Percentiles rank a stretch among this genome's conserved stretches.
Conservation (phyloP, 345 rosid genomes). For the Mercurialis annua region DNA sequence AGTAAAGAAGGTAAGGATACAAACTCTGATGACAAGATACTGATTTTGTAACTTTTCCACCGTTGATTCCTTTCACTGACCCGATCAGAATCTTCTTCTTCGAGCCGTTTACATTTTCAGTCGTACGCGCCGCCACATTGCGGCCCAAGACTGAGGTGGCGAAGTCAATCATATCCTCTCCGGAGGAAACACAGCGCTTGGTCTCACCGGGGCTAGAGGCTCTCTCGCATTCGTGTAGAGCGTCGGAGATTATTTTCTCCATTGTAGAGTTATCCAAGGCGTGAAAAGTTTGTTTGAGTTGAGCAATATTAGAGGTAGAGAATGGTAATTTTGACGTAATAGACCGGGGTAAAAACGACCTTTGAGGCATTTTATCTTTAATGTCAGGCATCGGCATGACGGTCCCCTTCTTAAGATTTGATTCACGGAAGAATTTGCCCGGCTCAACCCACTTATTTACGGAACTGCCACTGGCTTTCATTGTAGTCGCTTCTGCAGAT, state of each 20-base stretch:
- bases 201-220: constrained; percentile 67
- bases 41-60: constrained; percentile 63
- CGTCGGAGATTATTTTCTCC: constrained; percentile 47
- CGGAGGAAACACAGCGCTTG: constrained; percentile 77
- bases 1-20: constrained; percentile 74
- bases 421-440: constrained; percentile 81
- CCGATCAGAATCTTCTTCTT: constrained; percentile 54
- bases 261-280: constrained; percentile 61
- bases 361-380: constrained; percentile 77
- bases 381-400: constrained; percentile 86
- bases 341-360: constrained; percentile 80
- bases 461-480: constrained; percentile 30
- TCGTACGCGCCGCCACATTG: constrained; percentile 50
- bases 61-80: constrained; percentile 51
- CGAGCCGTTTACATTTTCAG: constrained; percentile 56
- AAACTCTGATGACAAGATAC: constrained; percentile 90
- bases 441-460: constrained; percentile 75
- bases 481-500: background rate
- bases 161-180: constrained; percentile 88
- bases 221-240: constrained; percentile 70
- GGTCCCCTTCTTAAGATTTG: constrained; percentile 57
- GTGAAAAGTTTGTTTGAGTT: constrained; percentile 41
- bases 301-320: constrained; percentile 34
- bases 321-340: constrained; percentile 62
- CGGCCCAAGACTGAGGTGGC: constrained; percentile 67